Percentiles rank a stretch among this genome's conserved stretches.
Conservation (phyloP, 2,329 filamentous ascomycete genomes). For the Microsporum ferrugineum region DNA sequence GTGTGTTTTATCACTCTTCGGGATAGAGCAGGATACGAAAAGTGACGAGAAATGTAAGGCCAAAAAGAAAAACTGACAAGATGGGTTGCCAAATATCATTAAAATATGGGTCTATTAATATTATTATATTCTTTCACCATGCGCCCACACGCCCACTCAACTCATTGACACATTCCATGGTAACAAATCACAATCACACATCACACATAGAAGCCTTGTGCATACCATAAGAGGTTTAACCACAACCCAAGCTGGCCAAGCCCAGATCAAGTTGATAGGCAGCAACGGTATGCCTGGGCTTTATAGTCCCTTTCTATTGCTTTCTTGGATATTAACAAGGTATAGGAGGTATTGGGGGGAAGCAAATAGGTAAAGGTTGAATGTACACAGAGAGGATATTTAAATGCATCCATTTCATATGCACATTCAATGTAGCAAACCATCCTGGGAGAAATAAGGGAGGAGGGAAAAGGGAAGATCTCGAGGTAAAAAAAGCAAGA, state of each 20-base stretch:
- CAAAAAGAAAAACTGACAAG: neutral
- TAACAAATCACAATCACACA: neutral
- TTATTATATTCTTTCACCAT: neutral
- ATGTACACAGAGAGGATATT: neutral
- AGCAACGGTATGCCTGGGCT: neutral
- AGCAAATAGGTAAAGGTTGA: neutral
- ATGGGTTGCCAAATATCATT: neutral
- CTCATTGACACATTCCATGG: conserved; percentile 2
- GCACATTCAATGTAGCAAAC: neutral
- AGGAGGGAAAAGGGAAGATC: neutral
- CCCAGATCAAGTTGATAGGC: neutral
- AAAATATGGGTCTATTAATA: conserved; percentile 3
- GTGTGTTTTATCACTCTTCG: neutral
- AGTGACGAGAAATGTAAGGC: neutral
- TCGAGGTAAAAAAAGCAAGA: neutral
- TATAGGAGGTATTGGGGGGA: neutral
- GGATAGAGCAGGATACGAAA: neutral
- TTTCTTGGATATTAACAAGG: neutral
- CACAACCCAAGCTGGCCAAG: neutral
- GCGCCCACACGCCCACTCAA: conserved; percentile 2
- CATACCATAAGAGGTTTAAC: neutral
- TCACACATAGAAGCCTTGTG: neutral
- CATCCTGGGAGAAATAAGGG: neutral
- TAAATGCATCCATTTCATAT: neutral
- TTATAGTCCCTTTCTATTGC: neutral